phyloP scores from a whole-genome alignment of 2,329 filamentous ascomycete genomes.

The Stemphylium lycopersici region DNA sequence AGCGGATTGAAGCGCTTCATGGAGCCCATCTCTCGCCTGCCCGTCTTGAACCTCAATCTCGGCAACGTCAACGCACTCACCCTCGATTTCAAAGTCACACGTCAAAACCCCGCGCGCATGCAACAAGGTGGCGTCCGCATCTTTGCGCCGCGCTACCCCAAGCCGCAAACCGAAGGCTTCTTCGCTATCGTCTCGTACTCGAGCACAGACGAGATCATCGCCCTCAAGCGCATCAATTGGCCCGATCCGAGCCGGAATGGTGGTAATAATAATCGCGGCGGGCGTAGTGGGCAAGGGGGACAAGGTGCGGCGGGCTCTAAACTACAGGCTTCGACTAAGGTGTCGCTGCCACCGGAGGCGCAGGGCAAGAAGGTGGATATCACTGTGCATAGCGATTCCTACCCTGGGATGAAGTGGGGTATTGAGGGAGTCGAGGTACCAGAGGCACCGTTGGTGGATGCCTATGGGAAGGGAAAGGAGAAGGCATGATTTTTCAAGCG shows the following conservation, averaged over 20 bases:
- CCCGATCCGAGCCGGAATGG: constrained; percentile 36
- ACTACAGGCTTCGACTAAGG: constrained; percentile 61
- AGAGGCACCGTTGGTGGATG: constrained; percentile 41
- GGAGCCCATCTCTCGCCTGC: constrained; percentile 70
- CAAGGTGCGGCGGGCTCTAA: constrained; percentile 37
- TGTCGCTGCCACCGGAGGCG: constrained; percentile 64
- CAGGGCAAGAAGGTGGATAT: constrained; percentile 72
- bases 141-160: constrained; percentile 88
- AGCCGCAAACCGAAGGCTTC: constrained; percentile 92
- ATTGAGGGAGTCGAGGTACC: constrained; percentile 60
- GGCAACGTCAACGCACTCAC: constrained; percentile 66
- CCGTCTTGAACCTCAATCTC: constrained; percentile 69
- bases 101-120: constrained; percentile 63
- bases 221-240: constrained; percentile 87
- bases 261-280: constrained; percentile 5
- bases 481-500: constrained; percentile 2
- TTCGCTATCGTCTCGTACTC: constrained; percentile 79
- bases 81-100: constrained; percentile 67
- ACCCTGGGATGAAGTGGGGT: constrained; percentile 75
- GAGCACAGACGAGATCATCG: constrained; percentile 76
- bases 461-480: constrained; percentile 35
- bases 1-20: constrained; percentile 57
- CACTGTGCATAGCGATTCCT: constrained; percentile 82
- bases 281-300: constrained; percentile 11
- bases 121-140: constrained; percentile 67